A percentile compares a stretch with the other conserved stretches of the same genome.
Conservation (phyloP, 23 red algal genomes). For the Gracilariopsis chorda region DNA sequence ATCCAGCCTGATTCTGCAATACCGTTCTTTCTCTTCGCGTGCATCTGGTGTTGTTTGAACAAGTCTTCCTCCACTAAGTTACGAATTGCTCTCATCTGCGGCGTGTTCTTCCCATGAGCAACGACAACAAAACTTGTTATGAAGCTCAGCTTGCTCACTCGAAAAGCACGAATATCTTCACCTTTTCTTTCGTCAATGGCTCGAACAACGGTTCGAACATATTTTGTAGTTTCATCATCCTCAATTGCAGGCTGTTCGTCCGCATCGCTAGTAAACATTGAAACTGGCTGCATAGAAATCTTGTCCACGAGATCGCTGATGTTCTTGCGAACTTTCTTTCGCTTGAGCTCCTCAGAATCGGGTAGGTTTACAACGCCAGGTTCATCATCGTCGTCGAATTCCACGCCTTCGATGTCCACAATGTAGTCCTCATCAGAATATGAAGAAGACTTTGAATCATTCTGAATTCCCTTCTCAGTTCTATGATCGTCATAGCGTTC, state of each 20-base stretch:
- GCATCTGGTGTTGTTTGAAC: constrained; percentile 47
- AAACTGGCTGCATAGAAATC: constrained; percentile 18
- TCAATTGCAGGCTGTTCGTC: constrained; percentile 43
- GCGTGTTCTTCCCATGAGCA: constrained; percentile 65
- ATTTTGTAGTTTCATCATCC: constrained; percentile 60
- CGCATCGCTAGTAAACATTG: constrained; percentile 31
- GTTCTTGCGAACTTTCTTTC: constrained; percentile 49
- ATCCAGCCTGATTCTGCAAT: constrained; percentile 81
- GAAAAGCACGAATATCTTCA: constrained; percentile 71
- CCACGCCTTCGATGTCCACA: not conserved
- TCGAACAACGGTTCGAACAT: constrained; percentile 52
- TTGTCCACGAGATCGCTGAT: constrained; percentile 8
- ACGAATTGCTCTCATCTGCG: constrained; percentile 88
- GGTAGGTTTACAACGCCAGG: not conserved
- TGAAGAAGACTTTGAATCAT: not conserved
- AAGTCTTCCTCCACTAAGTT: constrained; percentile 85
- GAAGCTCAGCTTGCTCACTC: constrained; percentile 74
- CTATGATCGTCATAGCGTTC: not conserved
- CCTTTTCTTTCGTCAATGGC: constrained; percentile 95
- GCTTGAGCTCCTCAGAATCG: not conserved
- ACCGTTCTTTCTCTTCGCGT: constrained; percentile 38
- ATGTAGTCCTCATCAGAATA: not conserved
- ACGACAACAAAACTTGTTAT: constrained; percentile 86
- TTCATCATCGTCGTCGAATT: constrained; percentile 9
- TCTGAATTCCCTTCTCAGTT: not conserved